Base-by-base conservation (phyloP, 2,329 filamentous ascomycete genomes). In the Ceratocystiopsis minuta region DNA sequence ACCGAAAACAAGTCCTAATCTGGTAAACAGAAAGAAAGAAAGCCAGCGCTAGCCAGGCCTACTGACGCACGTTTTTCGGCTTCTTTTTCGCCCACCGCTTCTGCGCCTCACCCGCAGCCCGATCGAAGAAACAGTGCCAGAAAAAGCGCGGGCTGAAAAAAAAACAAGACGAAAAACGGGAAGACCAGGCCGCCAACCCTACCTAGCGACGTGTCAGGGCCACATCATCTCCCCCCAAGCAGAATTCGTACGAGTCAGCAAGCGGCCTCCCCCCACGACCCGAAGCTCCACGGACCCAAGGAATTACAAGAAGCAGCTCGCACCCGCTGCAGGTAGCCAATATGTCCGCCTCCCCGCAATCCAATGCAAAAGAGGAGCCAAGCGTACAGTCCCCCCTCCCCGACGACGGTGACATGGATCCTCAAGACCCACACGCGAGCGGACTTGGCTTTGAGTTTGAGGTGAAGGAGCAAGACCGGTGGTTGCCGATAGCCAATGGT, bases 401-500 rank as follows among this genome's bases (percentile, higher is more conserved):
- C n/a, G n/a, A n/a, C n/a, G 86, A 90, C 68, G 84, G 92, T 70
- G 84, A 90, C 71, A 80, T 80, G 75, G 82, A 86, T 62, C 67
- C 72, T 66, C 74, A 78, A 63, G 79, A 83, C 67, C 72, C 75
- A 77, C 80, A 85, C 68, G 70, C 71, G 61, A 72, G 72, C 62
- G 79, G 73, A 61, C 71, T 80, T 64, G 77, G 68, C 63, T 85
- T 85, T 60, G 88, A 96, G 68, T 94, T 95, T 61, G 88, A 96
- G 67, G 88, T 96, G 64, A 96, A 96, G 72, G 90, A 98, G 66
- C 90, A 98, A 66, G 90, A 98, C 66, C 73, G 90, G 72, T 98
- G 90, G 90, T 75, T 98, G 61, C 90, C 90, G 61, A 98, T 98
- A 75, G 90, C 90, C 67, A 98, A 98, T 86, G 90, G 90, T 98